These are phyloP conservation scores for Pichia pseudocactophila DNA, from an alignment of 805 yeast species.

Conservation along the genomic window DNA sequence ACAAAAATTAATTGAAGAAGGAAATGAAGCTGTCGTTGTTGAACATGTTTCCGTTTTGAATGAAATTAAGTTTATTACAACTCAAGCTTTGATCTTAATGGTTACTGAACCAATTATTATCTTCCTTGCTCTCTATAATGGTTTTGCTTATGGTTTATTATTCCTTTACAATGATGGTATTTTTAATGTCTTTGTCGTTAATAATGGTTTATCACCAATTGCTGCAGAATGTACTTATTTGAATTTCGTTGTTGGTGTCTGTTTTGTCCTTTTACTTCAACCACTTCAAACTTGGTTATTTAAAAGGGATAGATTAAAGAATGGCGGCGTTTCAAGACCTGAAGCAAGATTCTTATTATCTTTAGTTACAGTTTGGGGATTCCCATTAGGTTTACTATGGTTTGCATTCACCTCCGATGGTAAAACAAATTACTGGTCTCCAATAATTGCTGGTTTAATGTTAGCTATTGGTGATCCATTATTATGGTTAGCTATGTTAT, in stretches of 20 bases:
- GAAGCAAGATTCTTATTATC: conserved; percentile 28
- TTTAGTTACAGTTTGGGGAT: conserved; percentile 29
- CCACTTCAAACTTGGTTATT: conserved; percentile 28
- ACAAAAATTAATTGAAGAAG: conserved; percentile 11
- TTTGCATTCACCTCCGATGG: conserved; percentile 29
- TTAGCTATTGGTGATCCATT: conserved; percentile 28
- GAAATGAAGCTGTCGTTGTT: conserved; percentile 18
- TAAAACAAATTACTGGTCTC: conserved; percentile 27
- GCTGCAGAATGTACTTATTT: conserved; percentile 28
- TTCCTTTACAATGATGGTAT: conserved; percentile 31
- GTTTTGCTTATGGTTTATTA: conserved; percentile 29
- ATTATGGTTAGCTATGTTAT: conserved; percentile 30
- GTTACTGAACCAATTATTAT: conserved; percentile 29
- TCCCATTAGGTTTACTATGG: conserved; percentile 30
- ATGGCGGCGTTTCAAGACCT: conserved; percentile 28
- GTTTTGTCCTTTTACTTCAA: conserved; percentile 21
- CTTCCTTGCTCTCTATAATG: conserved; percentile 28
- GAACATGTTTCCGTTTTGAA: conserved; percentile 19
- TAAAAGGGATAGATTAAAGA: conserved; percentile 23
- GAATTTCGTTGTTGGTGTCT: conserved; percentile 29
- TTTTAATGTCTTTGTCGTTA: conserved; percentile 27
- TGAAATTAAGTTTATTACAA: conserved; percentile 23
- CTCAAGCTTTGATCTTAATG: conserved; percentile 28
- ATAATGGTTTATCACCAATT: conserved; percentile 26
- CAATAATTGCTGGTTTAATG: conserved; percentile 27